phyloP scores from a whole-genome alignment of 768 basidiomycete species.

The Collybiopsis confluens region DNA sequence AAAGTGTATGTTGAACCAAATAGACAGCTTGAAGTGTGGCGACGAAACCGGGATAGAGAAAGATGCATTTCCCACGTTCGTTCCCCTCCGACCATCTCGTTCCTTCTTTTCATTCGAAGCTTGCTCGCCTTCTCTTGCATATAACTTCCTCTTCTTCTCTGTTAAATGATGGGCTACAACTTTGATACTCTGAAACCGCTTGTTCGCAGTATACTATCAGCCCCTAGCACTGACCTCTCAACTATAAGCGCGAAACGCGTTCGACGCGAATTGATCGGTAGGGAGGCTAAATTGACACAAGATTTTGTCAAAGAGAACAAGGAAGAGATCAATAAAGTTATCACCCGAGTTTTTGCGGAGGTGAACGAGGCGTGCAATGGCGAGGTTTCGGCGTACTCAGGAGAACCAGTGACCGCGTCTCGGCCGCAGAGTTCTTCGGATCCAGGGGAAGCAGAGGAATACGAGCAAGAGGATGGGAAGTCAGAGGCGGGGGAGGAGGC shows the following conservation, averaged over 20 bases:
- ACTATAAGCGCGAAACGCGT: slow-evolving; percentile 89
- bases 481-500: slow-evolving; percentile 25
- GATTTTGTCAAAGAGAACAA: slow-evolving; percentile 66
- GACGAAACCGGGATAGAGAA: too few species aligned
- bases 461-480: slow-evolving; percentile 25
- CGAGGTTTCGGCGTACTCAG: slow-evolving; percentile 28
- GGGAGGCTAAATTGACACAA: slow-evolving; percentile 48
- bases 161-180: slow-evolving; percentile 44
- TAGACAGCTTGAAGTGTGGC: not conserved
- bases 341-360: slow-evolving; percentile 58
- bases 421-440: slow-evolving; percentile 18
- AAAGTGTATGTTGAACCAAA: too few species aligned
- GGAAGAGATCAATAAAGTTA: slow-evolving; percentile 63
- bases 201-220: slow-evolving; percentile 67
- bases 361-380: slow-evolving; percentile 38
- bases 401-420: slow-evolving; percentile 20
- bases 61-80: slow-evolving; percentile 1
- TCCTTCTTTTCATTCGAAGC: too few species aligned
- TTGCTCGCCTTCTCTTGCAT: too few species aligned
- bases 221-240: slow-evolving; percentile 71
- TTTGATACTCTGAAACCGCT: slow-evolving; percentile 51
- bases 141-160: slow-evolving; percentile 6
- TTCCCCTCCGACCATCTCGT: too few species aligned
- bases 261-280: slow-evolving; percentile 62
- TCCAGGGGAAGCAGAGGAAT: slow-evolving; percentile 28